Conservation (phyloP, 2,329 filamentous ascomycete species). For the Colletotrichum simmondsii region DNA sequence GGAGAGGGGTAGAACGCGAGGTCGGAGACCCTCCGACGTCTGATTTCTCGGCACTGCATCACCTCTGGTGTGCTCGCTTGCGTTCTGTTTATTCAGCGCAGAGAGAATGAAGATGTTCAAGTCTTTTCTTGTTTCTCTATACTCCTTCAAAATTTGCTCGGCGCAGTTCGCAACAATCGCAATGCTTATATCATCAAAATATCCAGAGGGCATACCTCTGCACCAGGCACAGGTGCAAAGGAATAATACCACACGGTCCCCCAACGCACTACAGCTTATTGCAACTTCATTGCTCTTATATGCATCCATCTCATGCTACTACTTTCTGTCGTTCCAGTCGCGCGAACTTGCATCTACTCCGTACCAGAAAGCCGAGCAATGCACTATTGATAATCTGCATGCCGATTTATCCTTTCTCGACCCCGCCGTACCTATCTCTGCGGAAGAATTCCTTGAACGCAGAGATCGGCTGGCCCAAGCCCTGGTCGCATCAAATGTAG, state of each 20-base stretch:
- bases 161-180: background rate
- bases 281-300: slow-evolving; percentile 1
- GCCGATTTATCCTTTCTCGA: slow-evolving; percentile 63
- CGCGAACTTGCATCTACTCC: background rate
- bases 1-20: slow-evolving; percentile 18
- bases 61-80: background rate
- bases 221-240: background rate
- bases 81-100: background rate
- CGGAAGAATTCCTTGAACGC: slow-evolving; percentile 64
- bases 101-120: too few relatives aligned
- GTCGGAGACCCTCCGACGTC: slow-evolving; percentile 20
- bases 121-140: background rate
- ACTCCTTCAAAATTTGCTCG: background rate
- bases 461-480: slow-evolving; percentile 67
- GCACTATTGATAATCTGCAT: slow-evolving; percentile 63
- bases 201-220: background rate
- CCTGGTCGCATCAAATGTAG: slow-evolving; percentile 59
- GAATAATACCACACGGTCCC: background rate
- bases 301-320: slow-evolving; percentile 2
- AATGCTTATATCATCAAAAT: background rate
- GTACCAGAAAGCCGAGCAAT: slow-evolving; percentile 46
- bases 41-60: slow-evolving; percentile 4
- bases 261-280: background rate
- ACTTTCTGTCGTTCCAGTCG: background rate
- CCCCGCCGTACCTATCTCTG: slow-evolving; percentile 55